Evolutionary conservation across 371 early-diverging fungal species (phyloP).

Genomic region (Haplosporangium sp.): DNA sequence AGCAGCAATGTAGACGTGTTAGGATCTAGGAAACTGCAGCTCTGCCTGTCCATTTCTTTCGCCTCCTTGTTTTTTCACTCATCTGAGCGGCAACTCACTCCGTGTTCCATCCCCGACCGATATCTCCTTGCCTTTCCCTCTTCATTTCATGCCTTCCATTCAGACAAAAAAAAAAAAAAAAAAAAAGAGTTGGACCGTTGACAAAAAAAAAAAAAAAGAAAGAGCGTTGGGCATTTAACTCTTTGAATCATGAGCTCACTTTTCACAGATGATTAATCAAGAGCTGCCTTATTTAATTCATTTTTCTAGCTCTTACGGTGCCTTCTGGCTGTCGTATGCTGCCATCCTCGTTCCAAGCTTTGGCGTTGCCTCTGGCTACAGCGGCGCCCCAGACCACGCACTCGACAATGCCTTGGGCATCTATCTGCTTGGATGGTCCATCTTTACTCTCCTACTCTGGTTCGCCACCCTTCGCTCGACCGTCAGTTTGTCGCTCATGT

Average conservation of each 20-base stretch:
- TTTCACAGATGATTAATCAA: no score
- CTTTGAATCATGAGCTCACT: no score
- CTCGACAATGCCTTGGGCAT: slow-evolving; percentile 73
- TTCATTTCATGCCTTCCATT: no score
- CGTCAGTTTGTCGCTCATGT: slow-evolving; percentile 70
- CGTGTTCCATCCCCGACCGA: no score
- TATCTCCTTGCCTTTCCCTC: neutral
- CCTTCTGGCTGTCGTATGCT: slow-evolving; percentile 84
- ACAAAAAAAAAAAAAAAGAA: no score
- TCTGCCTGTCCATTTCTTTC: neutral
- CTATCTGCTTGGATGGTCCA: slow-evolving; percentile 74
- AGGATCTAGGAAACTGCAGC: no score
- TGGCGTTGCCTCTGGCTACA: slow-evolving; percentile 60
- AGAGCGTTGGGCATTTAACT: no score
- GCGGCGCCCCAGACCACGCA: slow-evolving; percentile 48
- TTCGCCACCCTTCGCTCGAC: slow-evolving; percentile 74
- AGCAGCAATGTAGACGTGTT: neutral
- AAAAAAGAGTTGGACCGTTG: no score
- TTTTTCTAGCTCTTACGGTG: slow-evolving; percentile 69
- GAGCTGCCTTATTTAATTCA: no score
- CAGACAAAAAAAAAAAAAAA: no score
- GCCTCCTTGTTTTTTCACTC: neutral
- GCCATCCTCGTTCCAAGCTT: slow-evolving; percentile 70
- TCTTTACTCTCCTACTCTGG: slow-evolving; percentile 74
- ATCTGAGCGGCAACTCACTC: no score